These are phyloP conservation scores for Cerioporus squamosus DNA, from an alignment of 1,284 basidiomycete species.

Conservation along the genomic window DNA sequence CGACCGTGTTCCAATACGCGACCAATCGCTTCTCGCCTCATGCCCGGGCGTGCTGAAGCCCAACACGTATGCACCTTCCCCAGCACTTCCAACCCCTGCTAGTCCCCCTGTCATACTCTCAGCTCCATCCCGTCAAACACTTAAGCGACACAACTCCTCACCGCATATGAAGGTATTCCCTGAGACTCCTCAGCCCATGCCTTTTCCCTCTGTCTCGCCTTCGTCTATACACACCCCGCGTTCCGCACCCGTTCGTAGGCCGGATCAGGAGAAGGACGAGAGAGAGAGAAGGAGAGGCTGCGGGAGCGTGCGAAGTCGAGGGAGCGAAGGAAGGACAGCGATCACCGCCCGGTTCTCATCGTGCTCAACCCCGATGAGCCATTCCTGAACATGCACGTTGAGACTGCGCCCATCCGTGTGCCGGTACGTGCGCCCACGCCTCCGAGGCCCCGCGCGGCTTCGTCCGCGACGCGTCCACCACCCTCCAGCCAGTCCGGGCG, in stretches of 20 bases:
- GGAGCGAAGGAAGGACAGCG: neutral
- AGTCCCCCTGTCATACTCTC: neutral
- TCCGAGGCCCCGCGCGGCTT: neutral
- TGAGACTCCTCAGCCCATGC: neutral
- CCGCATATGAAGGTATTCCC: neutral
- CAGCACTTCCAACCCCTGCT: neutral
- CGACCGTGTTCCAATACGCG: neutral
- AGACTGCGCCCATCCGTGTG: slow-evolving; percentile 5
- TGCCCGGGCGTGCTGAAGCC: neutral
- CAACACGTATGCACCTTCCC: neutral
- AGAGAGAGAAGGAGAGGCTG: neutral
- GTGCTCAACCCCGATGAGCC: slow-evolving; percentile 3
- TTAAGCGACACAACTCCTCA: neutral
- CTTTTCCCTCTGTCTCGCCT: neutral
- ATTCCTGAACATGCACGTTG: neutral
- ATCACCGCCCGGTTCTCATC: neutral
- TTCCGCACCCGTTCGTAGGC: slow-evolving; percentile 2
- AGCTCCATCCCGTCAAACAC: neutral
- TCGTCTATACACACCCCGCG: neutral
- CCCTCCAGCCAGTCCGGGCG: neutral
- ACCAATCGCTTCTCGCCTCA: neutral
- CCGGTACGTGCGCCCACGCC: slow-evolving; percentile 9
- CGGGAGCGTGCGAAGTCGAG: neutral
- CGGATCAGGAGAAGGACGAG: neutral
- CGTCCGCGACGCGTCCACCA: neutral